Conservation (phyloP, 176 grass and related monocot species). For the Carex cristatella region DNA sequence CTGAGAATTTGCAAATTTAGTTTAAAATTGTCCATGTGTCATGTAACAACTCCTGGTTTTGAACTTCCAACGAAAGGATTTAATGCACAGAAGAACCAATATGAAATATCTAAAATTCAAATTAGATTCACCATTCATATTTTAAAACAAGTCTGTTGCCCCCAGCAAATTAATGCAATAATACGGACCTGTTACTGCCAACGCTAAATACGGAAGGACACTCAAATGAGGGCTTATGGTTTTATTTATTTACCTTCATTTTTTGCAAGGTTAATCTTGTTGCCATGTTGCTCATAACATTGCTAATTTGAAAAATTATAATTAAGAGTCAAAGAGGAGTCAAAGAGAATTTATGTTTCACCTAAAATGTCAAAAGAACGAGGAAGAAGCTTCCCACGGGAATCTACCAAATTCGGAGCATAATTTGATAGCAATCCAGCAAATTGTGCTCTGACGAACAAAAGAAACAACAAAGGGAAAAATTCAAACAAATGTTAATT, state of each 20-base stretch:
- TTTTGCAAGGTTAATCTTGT: not conserved
- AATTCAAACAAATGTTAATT: not conserved
- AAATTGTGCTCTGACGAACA: slow-evolving; percentile 66
- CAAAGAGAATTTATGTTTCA: not conserved
- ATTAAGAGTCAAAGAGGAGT: not conserved
- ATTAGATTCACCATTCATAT: not conserved
- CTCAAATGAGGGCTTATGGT: not conserved
- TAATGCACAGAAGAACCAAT: not conserved
- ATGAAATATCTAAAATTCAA: not conserved
- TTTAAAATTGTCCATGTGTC: not conserved
- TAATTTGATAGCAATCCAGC: slow-evolving; percentile 67
- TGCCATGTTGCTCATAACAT: not conserved
- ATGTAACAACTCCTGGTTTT: not conserved
- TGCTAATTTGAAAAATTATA: not conserved
- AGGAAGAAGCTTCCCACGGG: slow-evolving; percentile 79
- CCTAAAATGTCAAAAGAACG: slow-evolving; percentile 88
- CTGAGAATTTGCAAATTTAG: not conserved
- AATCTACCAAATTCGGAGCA: slow-evolving; percentile 70
- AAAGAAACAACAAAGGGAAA: not conserved
- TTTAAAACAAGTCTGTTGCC: not conserved
- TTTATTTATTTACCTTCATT: not conserved
- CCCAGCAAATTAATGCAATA: not conserved
- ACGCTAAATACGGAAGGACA: not conserved
- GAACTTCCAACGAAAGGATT: not conserved
- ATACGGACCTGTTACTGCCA: not conserved